phyloP scores from a whole-genome alignment of 257 asterid species.

The Coffea eugenioides region DNA sequence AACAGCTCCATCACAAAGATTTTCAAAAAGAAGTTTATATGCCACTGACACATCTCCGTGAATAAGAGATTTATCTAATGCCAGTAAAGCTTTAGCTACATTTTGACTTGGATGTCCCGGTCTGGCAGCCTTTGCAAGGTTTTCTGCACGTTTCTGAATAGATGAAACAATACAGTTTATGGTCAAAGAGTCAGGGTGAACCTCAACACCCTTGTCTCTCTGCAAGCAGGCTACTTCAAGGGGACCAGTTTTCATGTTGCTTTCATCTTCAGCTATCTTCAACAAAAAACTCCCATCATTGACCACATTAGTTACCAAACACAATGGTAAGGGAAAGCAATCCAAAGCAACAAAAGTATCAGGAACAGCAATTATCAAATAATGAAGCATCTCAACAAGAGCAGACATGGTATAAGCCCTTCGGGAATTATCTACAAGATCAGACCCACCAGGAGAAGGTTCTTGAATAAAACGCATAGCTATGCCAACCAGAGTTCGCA shows the following conservation, averaged over 20 bases:
- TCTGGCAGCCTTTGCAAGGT: constrained; percentile 73
- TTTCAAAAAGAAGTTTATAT: constrained; percentile 65
- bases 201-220: constrained; percentile 53
- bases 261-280: constrained; percentile 64
- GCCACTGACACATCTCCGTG: constrained; percentile 74
- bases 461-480: constrained; percentile 81
- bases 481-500: constrained; percentile 65
- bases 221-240: constrained; percentile 47
- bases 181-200: constrained; percentile 60
- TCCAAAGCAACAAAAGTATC: constrained; percentile 96
- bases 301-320: constrained; percentile 54
- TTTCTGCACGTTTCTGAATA: constrained; percentile 71
- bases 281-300: constrained; percentile 77
- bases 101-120: constrained; percentile 68
- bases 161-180: constrained; percentile 67
- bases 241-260: constrained; percentile 52
- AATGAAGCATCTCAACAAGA: constrained; percentile 97
- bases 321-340: constrained; percentile 79
- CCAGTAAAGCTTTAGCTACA: constrained; percentile 71
- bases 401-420: constrained; percentile 90
- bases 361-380: constrained; percentile 84
- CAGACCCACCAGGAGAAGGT: constrained; percentile 98
- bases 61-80: constrained; percentile 72
- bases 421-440: constrained; percentile 91
- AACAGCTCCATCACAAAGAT: constrained; percentile 64